Evolutionary conservation across 208 protist species (phyloP), one percentile per base, ranked within the genome.

Genomic region (Cochliopodium minus): DNA sequence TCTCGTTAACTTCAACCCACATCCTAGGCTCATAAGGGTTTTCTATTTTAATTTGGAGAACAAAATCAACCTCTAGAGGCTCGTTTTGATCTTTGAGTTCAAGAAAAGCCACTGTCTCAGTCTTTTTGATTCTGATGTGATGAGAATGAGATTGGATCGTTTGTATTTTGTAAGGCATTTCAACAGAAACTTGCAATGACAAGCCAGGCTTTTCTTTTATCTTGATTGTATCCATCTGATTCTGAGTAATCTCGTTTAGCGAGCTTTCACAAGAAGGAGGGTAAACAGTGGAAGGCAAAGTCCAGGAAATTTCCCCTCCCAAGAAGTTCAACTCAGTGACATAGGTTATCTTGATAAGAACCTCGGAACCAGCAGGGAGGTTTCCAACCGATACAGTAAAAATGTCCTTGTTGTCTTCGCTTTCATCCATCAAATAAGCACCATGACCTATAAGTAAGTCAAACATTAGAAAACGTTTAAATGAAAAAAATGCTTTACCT

Each of bases 321-420:
- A 34, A 30, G 11, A 66, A 26, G 10, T 62, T 28, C 10, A 66
- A 62, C 55, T 66, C 62, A 9, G 29, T 56, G 22, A 68, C 13
- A 36, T 66, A 66, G 20, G 45, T 68, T 29, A 66, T 69, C 26
- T 64, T 30, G 10, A 66, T 26, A 15, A 69, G 29, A 20, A 66
- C 59, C 11, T 9, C 9, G 9, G 59, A 53, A 17, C 69, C 38
- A 10, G 62, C 52, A 7, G 59, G 62, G 25, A 66, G 62, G 52
- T 68, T 68, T n/a, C 62, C 62, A n/a, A 66, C 62, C n/a, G 49
- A 25, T 36, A 66, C 52, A 13, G 52, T 66, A 62, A 66, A 66
- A 11, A 69, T 40, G n/a, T 66, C 62, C 17, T 46, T 59, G 17
- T 59, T 70, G 20, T 61, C n/a, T n/a, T n/a, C n/a, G n/a, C n/a